Base-by-base conservation (phyloP, 148 eudicot genomes). In the Beta vulgaris region DNA sequence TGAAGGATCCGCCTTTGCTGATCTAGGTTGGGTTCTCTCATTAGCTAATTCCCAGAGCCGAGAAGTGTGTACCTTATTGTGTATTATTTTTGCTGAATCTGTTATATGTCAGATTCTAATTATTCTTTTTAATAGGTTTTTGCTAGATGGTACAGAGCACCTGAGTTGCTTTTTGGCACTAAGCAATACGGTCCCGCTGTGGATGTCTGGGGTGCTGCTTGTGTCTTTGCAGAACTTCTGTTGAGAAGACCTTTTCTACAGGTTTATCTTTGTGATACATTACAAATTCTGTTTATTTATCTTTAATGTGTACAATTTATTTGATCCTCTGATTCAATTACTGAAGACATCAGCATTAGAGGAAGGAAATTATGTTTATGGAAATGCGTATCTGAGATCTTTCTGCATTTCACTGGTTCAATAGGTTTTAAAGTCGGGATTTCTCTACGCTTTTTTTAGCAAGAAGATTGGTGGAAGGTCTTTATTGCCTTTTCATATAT, bases 121-220 rank as follows among this genome's bases (percentile, higher is more conserved):
- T 53, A 3, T 65, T 66, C 25, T 69, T 35, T 79, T 59, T 63
- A 15, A 64, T 76, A 95, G 98, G 98, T 95, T 25, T 95, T 95
- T 88, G 98, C 98, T 25, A 86, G 97, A 78, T 95, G 98, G 98
- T 95, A 95, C 79, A 89, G 98, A 81, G 96, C 98, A 6, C 98
- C 98, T 28, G 98, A 95, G 86, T 78, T 95, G 62, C 78, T 95
- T 81, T 95, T 95, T 86, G 98, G 98, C 71, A 91, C 92, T 74
- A 95, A 92, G 85, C 96, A 91, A 60, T 95, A 95, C 79, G 98
- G 98, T 78, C 90, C 98, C 67, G 98, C 90, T 25, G 98, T 95
- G 60, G 98, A 95, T 88, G 86, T 95, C 48, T 95, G 98, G 98
- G 98, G 93, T 82, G 98, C 98, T 66, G 97, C 97, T 54, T 95